A percentile compares a stretch with the other conserved stretches of the same genome.
Evolutionary conservation across 306 rosid species (phyloP).

Genomic region (Carpinus viminea): DNA sequence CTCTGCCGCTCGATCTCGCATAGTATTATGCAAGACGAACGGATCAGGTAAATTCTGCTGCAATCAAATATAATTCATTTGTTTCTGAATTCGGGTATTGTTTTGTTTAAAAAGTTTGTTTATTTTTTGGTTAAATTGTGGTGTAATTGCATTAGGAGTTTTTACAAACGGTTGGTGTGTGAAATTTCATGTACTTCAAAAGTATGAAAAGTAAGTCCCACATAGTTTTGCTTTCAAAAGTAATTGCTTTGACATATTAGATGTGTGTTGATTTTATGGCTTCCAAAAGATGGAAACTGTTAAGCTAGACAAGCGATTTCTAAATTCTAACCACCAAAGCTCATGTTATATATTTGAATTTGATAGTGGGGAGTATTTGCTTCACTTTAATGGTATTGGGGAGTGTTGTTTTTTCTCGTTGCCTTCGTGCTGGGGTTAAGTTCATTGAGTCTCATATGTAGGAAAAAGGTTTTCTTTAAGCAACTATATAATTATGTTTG

Average conservation of each 20-base stretch:
- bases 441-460: not conserved
- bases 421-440: not conserved
- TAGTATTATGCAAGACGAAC: conserved; percentile 46
- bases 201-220: not conserved
- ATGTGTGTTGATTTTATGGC: not conserved
- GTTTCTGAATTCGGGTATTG: not conserved
- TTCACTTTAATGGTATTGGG: not conserved
- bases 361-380: not conserved
- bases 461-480: not conserved
- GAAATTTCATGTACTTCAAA: not conserved
- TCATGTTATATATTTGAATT: not conserved
- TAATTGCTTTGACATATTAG: not conserved
- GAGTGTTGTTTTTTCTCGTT: not conserved
- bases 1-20: conserved; percentile 23
- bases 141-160: conserved; percentile 28
- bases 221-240: not conserved
- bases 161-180: conserved; percentile 39
- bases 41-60: conserved; percentile 51
- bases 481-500: conserved; percentile 21
- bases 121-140: not conserved
- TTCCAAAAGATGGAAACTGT: not conserved
- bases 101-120: not conserved
- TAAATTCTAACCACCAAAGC: not conserved
- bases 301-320: not conserved
- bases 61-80: not conserved